Evolutionary conservation across 345 rosid species (phyloP).

Genomic region (Arabidopsis suecica): DNA sequence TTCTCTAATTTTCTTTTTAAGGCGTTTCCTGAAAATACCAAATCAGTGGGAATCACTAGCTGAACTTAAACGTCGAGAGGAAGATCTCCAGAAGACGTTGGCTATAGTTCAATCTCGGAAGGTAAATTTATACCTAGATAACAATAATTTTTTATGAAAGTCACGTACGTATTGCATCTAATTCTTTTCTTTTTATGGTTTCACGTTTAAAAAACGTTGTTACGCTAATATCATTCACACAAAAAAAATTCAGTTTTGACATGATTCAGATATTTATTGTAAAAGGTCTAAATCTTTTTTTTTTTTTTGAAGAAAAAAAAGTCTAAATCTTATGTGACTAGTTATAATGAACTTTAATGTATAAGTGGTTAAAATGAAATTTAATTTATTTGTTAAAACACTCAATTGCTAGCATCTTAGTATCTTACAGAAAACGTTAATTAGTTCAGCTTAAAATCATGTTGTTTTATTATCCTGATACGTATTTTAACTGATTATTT

Average conservation of each 20-base stretch:
- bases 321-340: neutral
- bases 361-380: neutral
- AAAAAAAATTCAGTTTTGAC: neutral
- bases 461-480: neutral
- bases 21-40: slow-evolving; percentile 23
- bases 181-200: neutral
- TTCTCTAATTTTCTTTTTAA: slow-evolving; percentile 1
- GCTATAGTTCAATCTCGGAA: slow-evolving; percentile 20
- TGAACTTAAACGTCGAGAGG: slow-evolving; percentile 2
- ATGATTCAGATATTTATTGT: neutral
- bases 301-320: too few species aligned
- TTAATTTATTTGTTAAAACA: neutral
- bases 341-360: neutral
- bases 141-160: neutral
- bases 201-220: neutral
- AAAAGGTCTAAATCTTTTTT: neutral
- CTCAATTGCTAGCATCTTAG: neutral
- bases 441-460: neutral
- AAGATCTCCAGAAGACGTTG: neutral
- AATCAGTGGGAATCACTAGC: neutral
- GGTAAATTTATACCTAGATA: slow-evolving; percentile 22
- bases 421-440: neutral
- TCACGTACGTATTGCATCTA: too few species aligned
- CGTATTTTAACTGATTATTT: neutral
- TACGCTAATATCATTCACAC: neutral